These are phyloP conservation scores for Dictyostelium citrinum DNA, from an alignment of 78 protist species.

Conservation along the genomic window DNA sequence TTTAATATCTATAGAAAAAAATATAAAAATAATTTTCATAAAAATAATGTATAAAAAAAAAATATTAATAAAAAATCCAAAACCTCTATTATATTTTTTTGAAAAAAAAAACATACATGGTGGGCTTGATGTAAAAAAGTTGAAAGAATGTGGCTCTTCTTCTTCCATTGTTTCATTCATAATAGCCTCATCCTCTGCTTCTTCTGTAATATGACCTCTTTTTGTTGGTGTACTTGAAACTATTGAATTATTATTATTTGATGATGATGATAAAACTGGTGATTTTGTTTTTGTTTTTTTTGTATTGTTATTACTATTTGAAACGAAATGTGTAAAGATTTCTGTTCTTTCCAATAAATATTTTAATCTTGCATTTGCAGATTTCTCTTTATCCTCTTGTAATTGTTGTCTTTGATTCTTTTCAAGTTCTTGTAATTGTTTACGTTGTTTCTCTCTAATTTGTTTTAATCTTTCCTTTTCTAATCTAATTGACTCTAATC, in stretches of 20 bases:
- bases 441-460: conserved; percentile 35
- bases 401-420: conserved; percentile 36
- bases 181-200: conserved; percentile 79
- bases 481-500: conserved; percentile 35
- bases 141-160: conserved; percentile 61
- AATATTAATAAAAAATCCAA: background rate
- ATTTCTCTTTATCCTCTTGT: conserved; percentile 34
- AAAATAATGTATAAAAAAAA: background rate
- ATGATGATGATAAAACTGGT: background rate
- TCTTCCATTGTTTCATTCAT: conserved; percentile 54
- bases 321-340: conserved; percentile 53
- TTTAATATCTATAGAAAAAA: conserved; percentile 21
- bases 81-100: no score
- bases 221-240: conserved; percentile 57
- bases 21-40: background rate
- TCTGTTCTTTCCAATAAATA: conserved; percentile 74
- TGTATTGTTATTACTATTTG: conserved; percentile 4
- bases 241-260: background rate
- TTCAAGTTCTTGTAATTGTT: conserved; percentile 32
- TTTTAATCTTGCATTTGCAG: conserved; percentile 66
- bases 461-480: conserved; percentile 56
- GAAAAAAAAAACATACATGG: conserved; percentile 68
- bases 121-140: conserved; percentile 66
- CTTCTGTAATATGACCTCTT: conserved; percentile 49
- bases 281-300: conserved; percentile 1